Evolutionary conservation across 106 monocot genomes (phyloP), one percentile per base, ranked within the genome.

Genomic region (Dendrobium catenatum): DNA sequence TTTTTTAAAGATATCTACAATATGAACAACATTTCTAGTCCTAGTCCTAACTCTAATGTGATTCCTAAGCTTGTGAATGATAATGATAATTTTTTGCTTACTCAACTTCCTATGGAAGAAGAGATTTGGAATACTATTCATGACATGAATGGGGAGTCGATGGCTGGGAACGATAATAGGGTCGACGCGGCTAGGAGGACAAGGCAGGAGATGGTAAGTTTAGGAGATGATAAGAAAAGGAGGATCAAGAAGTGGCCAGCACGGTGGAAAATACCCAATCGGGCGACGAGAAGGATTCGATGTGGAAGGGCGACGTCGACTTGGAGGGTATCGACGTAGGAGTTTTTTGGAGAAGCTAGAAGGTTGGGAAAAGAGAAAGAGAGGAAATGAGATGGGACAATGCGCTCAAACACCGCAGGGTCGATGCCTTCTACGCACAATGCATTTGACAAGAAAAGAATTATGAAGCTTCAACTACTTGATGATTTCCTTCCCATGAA

Each of bases 181-280:
- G 31, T 9, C 27, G 26, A 26, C 26, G 73, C 22, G 82, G 87
- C 42, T 77, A 40, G 79, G 80, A 97, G 37, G 81, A 94, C 85
- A n/a, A 94, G 90, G 26, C 87, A 86, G 82, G 87, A 42, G 75
- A 82, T 41, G 49, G 27, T 51, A 16, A 44, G 20, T 0, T 20
- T 27, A 68, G 76, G 6, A 77, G 79, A 58, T 84, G 72, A 77
- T 51, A 78, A 68, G 55, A 81, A 78, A 47, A 86, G 80, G 81
- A 93, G 87, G 88, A 91, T 91, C 54, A 91, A 88, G 77, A 87
- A 87, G 59, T 91, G 91, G 24, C 91, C 89, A 79, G 80, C 51
- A 77, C 13, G 42, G 91, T 91, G 86, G 88, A 94, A 84, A 94
- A 91, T 49, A 94, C 74, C 91, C 94, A 91, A 85, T 94, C 94